phyloP scores from a whole-genome alignment of 331 rosid species.

The Erythrophleum ivorense region DNA sequence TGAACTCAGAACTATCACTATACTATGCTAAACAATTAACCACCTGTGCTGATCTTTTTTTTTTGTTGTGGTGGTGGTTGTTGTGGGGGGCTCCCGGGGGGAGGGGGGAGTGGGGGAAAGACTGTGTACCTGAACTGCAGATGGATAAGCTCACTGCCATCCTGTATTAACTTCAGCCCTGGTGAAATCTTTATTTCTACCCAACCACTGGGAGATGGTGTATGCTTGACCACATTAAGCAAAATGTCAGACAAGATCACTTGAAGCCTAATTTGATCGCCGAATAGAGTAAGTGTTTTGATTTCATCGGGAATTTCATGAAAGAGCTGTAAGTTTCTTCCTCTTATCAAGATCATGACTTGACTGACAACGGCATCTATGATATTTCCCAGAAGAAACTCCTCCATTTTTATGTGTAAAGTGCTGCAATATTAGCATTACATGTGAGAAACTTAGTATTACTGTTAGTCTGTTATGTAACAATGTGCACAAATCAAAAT shows the following conservation, averaged over 20 bases:
- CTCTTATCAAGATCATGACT: constrained; percentile 69
- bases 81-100: too few relatives aligned
- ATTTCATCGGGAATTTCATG: constrained; percentile 79
- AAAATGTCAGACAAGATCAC: constrained; percentile 73
- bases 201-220: constrained; percentile 76
- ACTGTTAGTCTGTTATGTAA: not conserved
- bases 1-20: not conserved
- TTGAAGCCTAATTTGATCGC: constrained; percentile 87
- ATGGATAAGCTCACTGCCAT: constrained; percentile 58
- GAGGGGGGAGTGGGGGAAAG: not conserved
- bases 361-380: constrained; percentile 83
- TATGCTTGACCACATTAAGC: constrained; percentile 59
- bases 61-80: too few relatives aligned
- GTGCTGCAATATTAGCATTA: constrained; percentile 54
- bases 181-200: constrained; percentile 73
- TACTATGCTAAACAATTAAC: constrained; percentile 17
- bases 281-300: constrained; percentile 62
- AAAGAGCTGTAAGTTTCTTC: constrained; percentile 63
- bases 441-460: constrained; percentile 21
- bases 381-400: constrained; percentile 70
- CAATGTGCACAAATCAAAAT: not conserved
- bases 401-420: constrained; percentile 68
- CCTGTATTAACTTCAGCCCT: constrained; percentile 64
- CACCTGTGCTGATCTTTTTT: not conserved
- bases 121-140: constrained; percentile 72